phyloP scores from a whole-genome alignment of 1,139 yeast genomes.

The Candida tropicalis region DNA sequence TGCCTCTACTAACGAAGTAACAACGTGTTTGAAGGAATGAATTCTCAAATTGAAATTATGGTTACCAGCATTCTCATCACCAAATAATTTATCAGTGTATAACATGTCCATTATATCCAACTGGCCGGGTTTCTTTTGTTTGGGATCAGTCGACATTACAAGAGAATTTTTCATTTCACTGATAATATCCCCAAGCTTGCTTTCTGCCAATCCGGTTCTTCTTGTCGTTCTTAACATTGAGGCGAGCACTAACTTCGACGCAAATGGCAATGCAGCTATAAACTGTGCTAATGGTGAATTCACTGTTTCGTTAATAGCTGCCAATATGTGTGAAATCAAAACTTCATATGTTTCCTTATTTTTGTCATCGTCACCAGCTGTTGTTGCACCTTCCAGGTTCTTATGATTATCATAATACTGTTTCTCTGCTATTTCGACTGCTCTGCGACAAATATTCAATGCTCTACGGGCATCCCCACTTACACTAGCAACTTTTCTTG shows the following conservation, averaged over 20 bases:
- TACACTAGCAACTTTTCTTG: conserved; percentile 93
- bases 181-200: conserved; percentile 70
- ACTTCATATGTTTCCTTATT: conserved; percentile 51
- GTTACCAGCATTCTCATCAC: conserved; percentile 1
- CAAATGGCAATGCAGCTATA: conserved; percentile 62
- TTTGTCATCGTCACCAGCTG: conserved; percentile 19
- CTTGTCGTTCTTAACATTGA: conserved; percentile 67
- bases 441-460: conserved; percentile 82
- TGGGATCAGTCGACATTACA: conserved; percentile 10
- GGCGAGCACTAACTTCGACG: conserved; percentile 69
- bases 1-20: conserved; percentile 72
- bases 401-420: conserved; percentile 31
- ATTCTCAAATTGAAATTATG: conserved; percentile 32
- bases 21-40: conserved; percentile 50
- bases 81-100: conserved; percentile 8
- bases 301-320: conserved; percentile 80
- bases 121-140: conserved; percentile 6
- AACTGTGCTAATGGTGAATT: conserved; percentile 69
- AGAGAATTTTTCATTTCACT: conserved; percentile 66
- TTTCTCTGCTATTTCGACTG: conserved; percentile 83
- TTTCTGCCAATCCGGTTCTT: conserved; percentile 73
- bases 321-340: conserved; percentile 67
- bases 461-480: conserved; percentile 98
- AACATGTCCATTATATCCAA: conserved; percentile 13
- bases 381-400: conserved; percentile 14